A percentile compares a stretch with the other conserved stretches of the same genome.
Conservation (phyloP, 306 rosid species). For the Inga leiocalycina region DNA sequence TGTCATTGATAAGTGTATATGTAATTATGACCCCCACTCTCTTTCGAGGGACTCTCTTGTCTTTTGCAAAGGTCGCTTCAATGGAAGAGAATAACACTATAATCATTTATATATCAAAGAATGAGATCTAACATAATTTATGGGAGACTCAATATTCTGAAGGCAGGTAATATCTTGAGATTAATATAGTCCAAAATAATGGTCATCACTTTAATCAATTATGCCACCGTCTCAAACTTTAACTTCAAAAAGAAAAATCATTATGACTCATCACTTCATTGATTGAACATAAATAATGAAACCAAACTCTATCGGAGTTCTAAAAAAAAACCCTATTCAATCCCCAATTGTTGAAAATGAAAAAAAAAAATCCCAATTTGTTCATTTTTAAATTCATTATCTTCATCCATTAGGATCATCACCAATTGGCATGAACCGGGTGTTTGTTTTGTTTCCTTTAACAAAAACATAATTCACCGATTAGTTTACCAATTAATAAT, state of each 20-base stretch:
- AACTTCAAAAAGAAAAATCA: slow-evolving; percentile 6
- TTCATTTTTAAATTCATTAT: not conserved
- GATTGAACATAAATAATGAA: slow-evolving; percentile 19
- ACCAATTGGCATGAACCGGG: not conserved
- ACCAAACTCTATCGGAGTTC: not conserved
- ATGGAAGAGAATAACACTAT: not conserved
- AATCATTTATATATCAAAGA: not conserved
- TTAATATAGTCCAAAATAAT: not conserved
- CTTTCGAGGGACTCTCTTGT: not conserved
- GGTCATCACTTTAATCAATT: not conserved
- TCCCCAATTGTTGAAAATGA: not conserved
- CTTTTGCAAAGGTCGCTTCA: not conserved
- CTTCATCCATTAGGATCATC: not conserved
- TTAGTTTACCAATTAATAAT: not conserved
- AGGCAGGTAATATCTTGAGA: not conserved
- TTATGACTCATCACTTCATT: slow-evolving; percentile 3
- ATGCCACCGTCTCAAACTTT: not conserved
- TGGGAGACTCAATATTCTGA: not conserved
- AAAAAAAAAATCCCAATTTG: not conserved
- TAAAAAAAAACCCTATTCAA: not conserved
- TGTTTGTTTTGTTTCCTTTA: not conserved
- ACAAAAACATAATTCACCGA: not conserved
- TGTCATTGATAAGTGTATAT: not conserved
- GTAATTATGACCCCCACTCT: not conserved
- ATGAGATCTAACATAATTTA: not conserved